Evolutionary conservation across 2,329 filamentous ascomycete species (phyloP).

Genomic region (Stachybotrys elegans): DNA sequence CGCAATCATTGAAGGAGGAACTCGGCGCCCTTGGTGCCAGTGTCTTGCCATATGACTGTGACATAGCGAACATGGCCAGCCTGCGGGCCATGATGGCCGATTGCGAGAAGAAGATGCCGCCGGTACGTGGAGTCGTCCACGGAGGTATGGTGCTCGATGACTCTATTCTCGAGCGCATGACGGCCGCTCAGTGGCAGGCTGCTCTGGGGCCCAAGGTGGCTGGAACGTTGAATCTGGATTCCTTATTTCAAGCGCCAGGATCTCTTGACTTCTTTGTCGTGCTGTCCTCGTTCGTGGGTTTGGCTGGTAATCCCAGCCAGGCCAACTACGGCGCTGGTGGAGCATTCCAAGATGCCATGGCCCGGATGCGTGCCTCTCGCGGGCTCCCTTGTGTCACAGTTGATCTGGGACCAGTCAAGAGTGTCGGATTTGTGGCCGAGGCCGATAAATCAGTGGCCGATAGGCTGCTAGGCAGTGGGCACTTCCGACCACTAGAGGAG

Average conservation of each 20-base stretch:
- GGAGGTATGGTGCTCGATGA: background rate
- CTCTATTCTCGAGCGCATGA: background rate
- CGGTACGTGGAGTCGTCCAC: background rate
- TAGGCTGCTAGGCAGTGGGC: no score
- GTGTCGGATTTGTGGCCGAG: no score
- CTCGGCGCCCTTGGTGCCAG: background rate
- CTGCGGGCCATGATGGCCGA: background rate
- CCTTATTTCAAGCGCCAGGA: background rate
- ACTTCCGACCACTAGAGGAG: no score
- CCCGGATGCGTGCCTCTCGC: background rate
- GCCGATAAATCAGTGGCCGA: no score
- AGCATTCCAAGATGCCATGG: slow-evolving; percentile 5
- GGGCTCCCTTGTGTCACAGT: slow-evolving; percentile 2
- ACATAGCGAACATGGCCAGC: background rate
- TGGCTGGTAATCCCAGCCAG: slow-evolving; percentile 4
- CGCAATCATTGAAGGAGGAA: background rate
- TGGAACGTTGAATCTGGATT: background rate
- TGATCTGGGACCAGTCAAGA: slow-evolving; percentile 1
- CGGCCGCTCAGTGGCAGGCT: background rate
- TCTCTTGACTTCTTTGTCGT: slow-evolving; percentile 4
- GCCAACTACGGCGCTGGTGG: slow-evolving; percentile 6
- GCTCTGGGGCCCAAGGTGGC: background rate
- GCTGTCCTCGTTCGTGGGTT: slow-evolving; percentile 3
- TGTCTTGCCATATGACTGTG: background rate
- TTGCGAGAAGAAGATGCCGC: background rate